Evolutionary conservation across 2,329 filamentous ascomycete species (phyloP), one percentile per base, ranked within the genome.

Genomic region (Aspergillus felis): DNA sequence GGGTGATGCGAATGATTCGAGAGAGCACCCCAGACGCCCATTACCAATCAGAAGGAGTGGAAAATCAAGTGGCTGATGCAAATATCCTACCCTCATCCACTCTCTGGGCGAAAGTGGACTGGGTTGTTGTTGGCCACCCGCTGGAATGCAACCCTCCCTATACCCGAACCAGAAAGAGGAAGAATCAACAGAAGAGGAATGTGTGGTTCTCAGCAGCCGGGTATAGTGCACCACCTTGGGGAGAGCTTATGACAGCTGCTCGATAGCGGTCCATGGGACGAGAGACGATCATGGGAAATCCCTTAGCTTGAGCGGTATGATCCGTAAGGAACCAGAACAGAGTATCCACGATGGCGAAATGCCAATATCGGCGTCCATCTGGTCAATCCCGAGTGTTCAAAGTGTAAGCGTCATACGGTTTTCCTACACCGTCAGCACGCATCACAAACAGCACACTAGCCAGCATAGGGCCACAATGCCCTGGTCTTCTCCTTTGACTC

Each of bases 351-450:
- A 48, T 52, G 57, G 47, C 24, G 38, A 54, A 55, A 28, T 52
- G 56, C 20, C 8, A 12, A 14, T 47, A 47, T 27, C 22, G 6
- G 44, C 12, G 22, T 27, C 44, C 12, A 47, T 25, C n/a, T 24
- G n/a, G 52, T 53, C 53, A 51, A 41, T 50, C 56, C 56, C 29
- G 53, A 46, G 52, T 46, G 35, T 53, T 51, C 53, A 35, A 44
- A 66, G 58, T 74, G 68, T 74, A 74, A 68, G 64, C 71, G 71
- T 74, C 72, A 74, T 73, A 65, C 63, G 41, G 52, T 42, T 51
- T 57, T 57, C 53, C 56, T 54, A 60, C 59, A 57, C 62, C 57
- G 63, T 62, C 57, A 60, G 58, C 56, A 47, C 47, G 28, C 52
- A 22, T 50, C 35, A 35, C 32, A 35, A 35, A 35, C 12, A 35